Percentiles rank a stretch among this genome's conserved stretches.
Evolutionary conservation across 306 rosid genomes (phyloP).

Genomic region (Styphnolobium japonicum): DNA sequence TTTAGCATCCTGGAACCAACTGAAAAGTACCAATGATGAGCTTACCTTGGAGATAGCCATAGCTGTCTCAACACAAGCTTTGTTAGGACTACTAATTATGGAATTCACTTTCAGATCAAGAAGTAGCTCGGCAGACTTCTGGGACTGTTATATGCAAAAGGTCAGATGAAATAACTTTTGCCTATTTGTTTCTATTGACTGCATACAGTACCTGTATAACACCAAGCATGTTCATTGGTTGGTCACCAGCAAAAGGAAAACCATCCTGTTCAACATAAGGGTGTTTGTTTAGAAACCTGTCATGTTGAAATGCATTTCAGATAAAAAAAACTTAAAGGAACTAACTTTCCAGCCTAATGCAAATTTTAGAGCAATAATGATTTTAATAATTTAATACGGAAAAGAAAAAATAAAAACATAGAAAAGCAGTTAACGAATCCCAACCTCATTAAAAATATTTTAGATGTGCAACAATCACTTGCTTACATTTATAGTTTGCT

Average conservation of each 20-base stretch:
- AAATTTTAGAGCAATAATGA: background rate
- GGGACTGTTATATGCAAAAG: constrained; percentile 65
- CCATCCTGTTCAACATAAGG: constrained; percentile 47
- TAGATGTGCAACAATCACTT: background rate
- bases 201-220: constrained; percentile 69
- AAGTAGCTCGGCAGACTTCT: constrained; percentile 88
- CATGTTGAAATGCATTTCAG: background rate
- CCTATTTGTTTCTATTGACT: background rate
- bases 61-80: constrained; percentile 77
- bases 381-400: background rate
- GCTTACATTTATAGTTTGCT: background rate
- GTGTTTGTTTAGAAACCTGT: constrained; percentile 30
- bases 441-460: background rate
- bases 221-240: constrained; percentile 80
- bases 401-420: background rate
- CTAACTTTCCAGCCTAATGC: background rate
- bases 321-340: constrained; percentile 11
- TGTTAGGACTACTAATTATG: constrained; percentile 67
- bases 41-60: constrained; percentile 66
- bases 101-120: constrained; percentile 76
- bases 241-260: constrained; percentile 49
- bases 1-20: background rate
- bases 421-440: background rate
- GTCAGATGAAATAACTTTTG: constrained; percentile 40
- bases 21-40: constrained; percentile 24